A percentile compares a stretch with the other conserved stretches of the same genome.
Evolutionary conservation across 2,329 filamentous ascomycete species (phyloP).

Genomic region (Escovopsis sp.): DNA sequence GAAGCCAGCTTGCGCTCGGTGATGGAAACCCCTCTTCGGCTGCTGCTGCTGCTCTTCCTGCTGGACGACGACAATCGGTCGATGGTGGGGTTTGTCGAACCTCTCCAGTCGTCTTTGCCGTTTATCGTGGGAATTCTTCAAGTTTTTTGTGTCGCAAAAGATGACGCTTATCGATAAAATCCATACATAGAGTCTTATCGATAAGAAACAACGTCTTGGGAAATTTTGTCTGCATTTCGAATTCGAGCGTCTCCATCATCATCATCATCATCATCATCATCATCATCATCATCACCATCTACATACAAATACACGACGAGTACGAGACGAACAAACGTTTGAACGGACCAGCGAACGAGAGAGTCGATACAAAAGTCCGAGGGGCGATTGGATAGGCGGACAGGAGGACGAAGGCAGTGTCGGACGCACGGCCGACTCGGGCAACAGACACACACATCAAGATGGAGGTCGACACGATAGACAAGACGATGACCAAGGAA

Average conservation of each 20-base stretch:
- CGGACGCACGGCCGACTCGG: no score
- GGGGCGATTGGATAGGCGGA: no score
- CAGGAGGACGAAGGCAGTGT: no score
- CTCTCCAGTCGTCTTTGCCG: constrained; percentile 17
- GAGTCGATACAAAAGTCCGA: background rate
- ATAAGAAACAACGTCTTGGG: constrained; percentile 14
- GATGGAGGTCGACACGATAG: constrained; percentile 24
- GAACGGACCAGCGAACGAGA: no score
- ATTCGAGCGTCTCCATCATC: constrained; percentile 2
- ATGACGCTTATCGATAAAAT: constrained; percentile 19
- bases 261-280: no score
- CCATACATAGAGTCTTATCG: constrained; percentile 2
- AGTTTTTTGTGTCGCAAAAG: constrained; percentile 15
- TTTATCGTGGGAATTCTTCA: constrained; percentile 16
- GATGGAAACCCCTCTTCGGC: no score
- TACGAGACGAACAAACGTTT: background rate
- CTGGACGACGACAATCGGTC: constrained; percentile 9
- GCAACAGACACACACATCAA: constrained; percentile 5
- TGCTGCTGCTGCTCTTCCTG: background rate
- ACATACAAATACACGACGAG: no score
- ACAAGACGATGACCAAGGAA: constrained; percentile 19
- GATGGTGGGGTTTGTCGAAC: constrained; percentile 24
- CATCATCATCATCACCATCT: no score
- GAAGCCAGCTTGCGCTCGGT: constrained; percentile 48
- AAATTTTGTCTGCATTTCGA: constrained; percentile 17